Conservation (phyloP, 2,329 filamentous ascomycete species). For the Proliferodiscus dingleyae region DNA sequence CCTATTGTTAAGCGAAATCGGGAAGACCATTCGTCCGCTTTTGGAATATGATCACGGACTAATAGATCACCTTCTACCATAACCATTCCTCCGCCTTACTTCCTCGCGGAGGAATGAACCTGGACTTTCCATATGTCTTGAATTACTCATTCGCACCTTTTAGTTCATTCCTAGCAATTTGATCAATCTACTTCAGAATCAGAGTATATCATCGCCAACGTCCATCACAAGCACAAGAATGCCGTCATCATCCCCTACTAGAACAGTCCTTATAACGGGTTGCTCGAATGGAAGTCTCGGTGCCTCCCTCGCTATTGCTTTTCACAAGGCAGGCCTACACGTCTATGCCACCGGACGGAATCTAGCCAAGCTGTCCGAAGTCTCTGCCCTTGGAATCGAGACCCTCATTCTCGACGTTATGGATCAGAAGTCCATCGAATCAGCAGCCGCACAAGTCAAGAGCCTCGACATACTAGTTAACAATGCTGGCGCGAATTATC, state of each 20-base stretch:
- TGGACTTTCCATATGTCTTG: too few relatives aligned
- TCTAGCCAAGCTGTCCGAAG: constrained; percentile 30
- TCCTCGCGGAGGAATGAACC: too few relatives aligned
- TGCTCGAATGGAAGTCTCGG: constrained; percentile 37
- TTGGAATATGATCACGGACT: too few relatives aligned
- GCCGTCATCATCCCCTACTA: constrained; percentile 1
- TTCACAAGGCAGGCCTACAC: constrained; percentile 32
- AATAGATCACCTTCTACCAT: too few relatives aligned
- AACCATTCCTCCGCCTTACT: too few relatives aligned
- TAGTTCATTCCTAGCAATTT: too few relatives aligned
- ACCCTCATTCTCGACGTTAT: constrained; percentile 38
- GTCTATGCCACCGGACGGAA: constrained; percentile 39
- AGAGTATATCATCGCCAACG: too few relatives aligned
- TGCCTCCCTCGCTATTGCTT: constrained; percentile 35
- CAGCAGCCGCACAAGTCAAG: constrained; percentile 29
- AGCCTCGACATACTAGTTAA: constrained; percentile 39
- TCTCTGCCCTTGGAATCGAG: constrained; percentile 24
- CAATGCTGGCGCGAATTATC: constrained; percentile 37
- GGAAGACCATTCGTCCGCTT: too few relatives aligned
- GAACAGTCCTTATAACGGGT: constrained; percentile 35
- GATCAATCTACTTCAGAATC: too few relatives aligned
- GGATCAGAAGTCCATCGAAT: constrained; percentile 30
- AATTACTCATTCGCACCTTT: too few relatives aligned
- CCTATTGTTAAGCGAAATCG: too few relatives aligned
- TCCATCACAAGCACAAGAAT: too few relatives aligned